These are phyloP conservation scores for Microcera coccophila DNA, from an alignment of 2,329 filamentous ascomycete species.

Conservation along the genomic window DNA sequence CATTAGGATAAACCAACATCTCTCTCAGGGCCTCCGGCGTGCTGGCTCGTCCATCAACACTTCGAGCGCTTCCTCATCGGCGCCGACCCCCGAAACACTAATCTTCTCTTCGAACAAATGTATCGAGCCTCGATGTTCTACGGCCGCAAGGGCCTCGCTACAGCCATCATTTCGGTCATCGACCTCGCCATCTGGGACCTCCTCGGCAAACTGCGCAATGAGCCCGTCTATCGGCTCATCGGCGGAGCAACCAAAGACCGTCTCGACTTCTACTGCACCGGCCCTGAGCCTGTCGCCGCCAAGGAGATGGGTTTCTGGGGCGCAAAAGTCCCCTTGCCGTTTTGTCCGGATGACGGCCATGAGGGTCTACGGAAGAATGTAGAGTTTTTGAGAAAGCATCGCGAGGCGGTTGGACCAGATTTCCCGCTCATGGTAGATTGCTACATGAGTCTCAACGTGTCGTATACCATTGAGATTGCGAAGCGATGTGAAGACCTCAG, in stretches of 20 bases:
- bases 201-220: constrained; percentile 82
- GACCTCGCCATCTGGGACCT: constrained; percentile 92
- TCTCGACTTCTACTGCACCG: constrained; percentile 92
- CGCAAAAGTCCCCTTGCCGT: constrained; percentile 84
- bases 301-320: constrained; percentile 87
- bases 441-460: constrained; percentile 92
- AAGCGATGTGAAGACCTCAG: constrained; percentile 77
- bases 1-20: not conserved
- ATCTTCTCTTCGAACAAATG: constrained; percentile 93
- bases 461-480: constrained; percentile 88
- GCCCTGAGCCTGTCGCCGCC: constrained; percentile 75
- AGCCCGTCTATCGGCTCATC: constrained; percentile 92
- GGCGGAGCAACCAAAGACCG: constrained; percentile 82
- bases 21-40: constrained; percentile 71
- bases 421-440: constrained; percentile 95
- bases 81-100: constrained; percentile 84
- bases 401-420: constrained; percentile 79
- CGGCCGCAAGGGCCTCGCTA: constrained; percentile 83
- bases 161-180: constrained; percentile 90
- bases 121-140: constrained; percentile 96
- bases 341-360: constrained; percentile 82
- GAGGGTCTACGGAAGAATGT: constrained; percentile 83
- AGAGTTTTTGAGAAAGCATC: constrained; percentile 80
- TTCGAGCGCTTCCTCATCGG: constrained; percentile 89
- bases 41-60: constrained; percentile 90